phyloP scores from a whole-genome alignment of 2,329 filamentous ascomycete genomes.

The Fusarium euwallaceae region DNA sequence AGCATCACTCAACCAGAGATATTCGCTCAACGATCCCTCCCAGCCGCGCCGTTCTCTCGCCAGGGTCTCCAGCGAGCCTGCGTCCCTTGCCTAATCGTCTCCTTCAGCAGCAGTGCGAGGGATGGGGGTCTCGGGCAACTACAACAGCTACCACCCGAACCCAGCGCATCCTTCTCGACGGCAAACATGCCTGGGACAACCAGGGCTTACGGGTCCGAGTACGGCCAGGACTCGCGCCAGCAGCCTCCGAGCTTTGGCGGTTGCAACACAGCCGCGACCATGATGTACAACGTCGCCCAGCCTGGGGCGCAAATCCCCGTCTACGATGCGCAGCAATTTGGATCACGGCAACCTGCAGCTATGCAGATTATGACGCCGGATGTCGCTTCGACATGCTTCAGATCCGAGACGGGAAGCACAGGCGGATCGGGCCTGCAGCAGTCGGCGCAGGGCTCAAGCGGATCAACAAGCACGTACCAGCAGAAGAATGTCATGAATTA shows the following conservation, averaged over 20 bases:
- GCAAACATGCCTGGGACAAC: conserved; percentile 68
- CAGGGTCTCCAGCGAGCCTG: conserved; percentile 55
- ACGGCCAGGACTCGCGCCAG: conserved; percentile 72
- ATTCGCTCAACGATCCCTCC: conserved; percentile 63
- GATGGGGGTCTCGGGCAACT: conserved; percentile 69
- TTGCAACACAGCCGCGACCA: conserved; percentile 71
- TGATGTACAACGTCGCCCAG: conserved; percentile 85
- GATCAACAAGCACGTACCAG: conserved; percentile 74
- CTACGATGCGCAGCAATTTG: conserved; percentile 83
- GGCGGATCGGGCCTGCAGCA: conserved; percentile 67
- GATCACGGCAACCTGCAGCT: conserved; percentile 79
- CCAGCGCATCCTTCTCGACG: conserved; percentile 64
- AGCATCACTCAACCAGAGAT: conserved; percentile 63
- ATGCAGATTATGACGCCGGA: conserved; percentile 75
- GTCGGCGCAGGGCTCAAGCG: conserved; percentile 61
- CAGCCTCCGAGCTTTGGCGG: conserved; percentile 67
- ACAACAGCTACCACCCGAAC: conserved; percentile 71
- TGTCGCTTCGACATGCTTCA: conserved; percentile 78
- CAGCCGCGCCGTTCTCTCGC: conserved; percentile 57
- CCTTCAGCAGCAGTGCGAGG: conserved; percentile 59
- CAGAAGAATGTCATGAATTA: conserved; percentile 71
- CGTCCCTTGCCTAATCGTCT: conserved; percentile 64
- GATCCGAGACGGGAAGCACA: conserved; percentile 57
- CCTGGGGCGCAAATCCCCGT: conserved; percentile 71
- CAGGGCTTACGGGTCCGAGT: conserved; percentile 74